Conservation (phyloP, 2,329 filamentous ascomycete species). For the Phialophora expanda region DNA sequence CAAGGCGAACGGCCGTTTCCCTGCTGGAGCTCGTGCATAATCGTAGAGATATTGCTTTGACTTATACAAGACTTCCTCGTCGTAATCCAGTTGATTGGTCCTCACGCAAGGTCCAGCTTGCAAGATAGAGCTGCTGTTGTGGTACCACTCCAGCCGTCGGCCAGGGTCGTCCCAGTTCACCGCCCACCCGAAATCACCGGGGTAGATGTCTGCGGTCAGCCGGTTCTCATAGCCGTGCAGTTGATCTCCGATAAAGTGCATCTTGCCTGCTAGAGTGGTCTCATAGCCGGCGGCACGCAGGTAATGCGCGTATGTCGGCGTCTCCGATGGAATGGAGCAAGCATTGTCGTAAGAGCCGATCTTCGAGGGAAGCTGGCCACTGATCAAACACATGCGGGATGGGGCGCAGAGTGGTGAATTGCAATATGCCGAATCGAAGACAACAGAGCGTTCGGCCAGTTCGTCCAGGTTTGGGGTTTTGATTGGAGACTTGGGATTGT, state of each 20-base stretch:
- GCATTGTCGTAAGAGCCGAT: slow-evolving; percentile 94
- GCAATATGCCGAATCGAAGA: slow-evolving; percentile 94
- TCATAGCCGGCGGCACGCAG: slow-evolving; percentile 84
- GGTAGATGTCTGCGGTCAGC: slow-evolving; percentile 94
- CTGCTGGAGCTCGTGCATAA: slow-evolving; percentile 76
- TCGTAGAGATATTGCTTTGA: slow-evolving; percentile 89
- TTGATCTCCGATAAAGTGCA: slow-evolving; percentile 97
- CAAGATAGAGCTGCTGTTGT: slow-evolving; percentile 91
- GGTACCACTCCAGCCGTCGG: slow-evolving; percentile 85
- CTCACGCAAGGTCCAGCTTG: slow-evolving; percentile 87
- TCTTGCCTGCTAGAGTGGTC: slow-evolving; percentile 89
- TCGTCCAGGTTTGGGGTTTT: slow-evolving; percentile 88
- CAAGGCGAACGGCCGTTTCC: slow-evolving; percentile 79
- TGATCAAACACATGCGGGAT: slow-evolving; percentile 93
- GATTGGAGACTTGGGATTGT: slow-evolving; percentile 86
- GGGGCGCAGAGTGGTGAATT: slow-evolving; percentile 91
- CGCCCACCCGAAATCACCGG: slow-evolving; percentile 90
- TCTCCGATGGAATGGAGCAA: slow-evolving; percentile 78
- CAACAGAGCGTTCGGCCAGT: slow-evolving; percentile 78
- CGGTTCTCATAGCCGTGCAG: slow-evolving; percentile 92
- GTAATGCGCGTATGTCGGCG: slow-evolving; percentile 92
- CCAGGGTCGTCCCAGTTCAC: slow-evolving; percentile 93
- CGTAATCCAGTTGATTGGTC: slow-evolving; percentile 94
- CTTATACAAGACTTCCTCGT: slow-evolving; percentile 94
- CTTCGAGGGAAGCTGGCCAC: slow-evolving; percentile 86